Evolutionary conservation across 208 protist species (phyloP).

Genomic region (Leishmania turanica): DNA sequence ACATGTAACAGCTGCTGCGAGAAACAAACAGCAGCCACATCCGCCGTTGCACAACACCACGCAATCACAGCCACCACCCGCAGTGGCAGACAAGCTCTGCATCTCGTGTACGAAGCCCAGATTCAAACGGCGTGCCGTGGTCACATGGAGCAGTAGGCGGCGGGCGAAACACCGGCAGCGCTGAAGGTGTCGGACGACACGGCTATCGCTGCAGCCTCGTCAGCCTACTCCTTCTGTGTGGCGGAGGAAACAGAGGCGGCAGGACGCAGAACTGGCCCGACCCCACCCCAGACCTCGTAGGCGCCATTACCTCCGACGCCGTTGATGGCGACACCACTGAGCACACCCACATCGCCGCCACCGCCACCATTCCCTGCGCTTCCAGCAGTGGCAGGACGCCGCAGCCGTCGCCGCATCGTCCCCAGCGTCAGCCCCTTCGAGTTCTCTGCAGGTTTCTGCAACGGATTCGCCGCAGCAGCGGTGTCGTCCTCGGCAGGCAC

Average conservation of each 20-base stretch:
- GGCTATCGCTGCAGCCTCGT: background rate
- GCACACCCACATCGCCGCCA: background rate
- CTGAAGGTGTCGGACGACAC: background rate
- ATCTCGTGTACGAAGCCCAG: background rate
- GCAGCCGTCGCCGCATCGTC: slow-evolving; percentile 9
- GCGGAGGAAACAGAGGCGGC: background rate
- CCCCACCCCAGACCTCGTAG: background rate
- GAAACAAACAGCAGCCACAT: background rate
- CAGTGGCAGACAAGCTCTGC: background rate
- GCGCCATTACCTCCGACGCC: background rate
- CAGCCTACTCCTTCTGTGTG: background rate
- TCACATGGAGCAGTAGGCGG: background rate
- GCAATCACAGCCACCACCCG: background rate
- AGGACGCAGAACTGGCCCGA: background rate
- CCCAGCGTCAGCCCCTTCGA: background rate
- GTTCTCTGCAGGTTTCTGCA: background rate
- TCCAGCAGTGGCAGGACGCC: background rate
- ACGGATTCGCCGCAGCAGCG: background rate
- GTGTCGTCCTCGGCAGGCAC: background rate
- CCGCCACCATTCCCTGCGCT: background rate
- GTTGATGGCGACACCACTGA: background rate
- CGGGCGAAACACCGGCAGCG: background rate
- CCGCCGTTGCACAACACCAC: background rate
- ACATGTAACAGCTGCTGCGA: background rate
- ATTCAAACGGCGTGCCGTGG: background rate